phyloP scores from a whole-genome alignment of 306 rosid species.

The Quercus aquifolioides region DNA sequence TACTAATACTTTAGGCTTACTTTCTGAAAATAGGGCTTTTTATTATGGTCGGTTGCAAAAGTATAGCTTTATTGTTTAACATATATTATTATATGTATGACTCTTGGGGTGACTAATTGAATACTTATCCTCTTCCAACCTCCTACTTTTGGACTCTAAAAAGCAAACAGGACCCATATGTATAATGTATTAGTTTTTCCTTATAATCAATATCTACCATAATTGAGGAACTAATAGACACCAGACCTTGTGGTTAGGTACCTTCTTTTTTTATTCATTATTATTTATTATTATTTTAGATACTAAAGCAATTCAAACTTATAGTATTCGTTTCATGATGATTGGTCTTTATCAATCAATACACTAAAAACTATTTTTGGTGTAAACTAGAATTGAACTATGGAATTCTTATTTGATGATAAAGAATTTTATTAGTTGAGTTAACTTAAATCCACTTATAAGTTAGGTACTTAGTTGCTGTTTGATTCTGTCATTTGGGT shows the following conservation, averaged over 20 bases:
- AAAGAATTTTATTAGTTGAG: too few relatives aligned
- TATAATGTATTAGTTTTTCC: neutral
- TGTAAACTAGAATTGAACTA: too few relatives aligned
- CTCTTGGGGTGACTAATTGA: neutral
- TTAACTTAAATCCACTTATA: too few relatives aligned
- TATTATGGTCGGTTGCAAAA: neutral
- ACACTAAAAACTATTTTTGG: too few relatives aligned
- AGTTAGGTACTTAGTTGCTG: too few relatives aligned
- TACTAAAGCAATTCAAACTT: too few relatives aligned
- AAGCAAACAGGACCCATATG: neutral
- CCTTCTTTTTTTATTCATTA: too few relatives aligned
- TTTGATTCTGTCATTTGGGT: too few relatives aligned
- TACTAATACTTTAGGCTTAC: neutral
- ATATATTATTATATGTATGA: neutral
- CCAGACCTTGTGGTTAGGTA: too few relatives aligned
- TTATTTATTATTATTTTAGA: too few relatives aligned
- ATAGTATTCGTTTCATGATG: too few relatives aligned
- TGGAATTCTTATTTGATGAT: too few relatives aligned
- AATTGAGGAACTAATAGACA: neutral
- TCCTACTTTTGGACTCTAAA: neutral
- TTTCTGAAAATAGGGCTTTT: neutral
- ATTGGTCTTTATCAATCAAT: accelerated
- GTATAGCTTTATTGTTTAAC: neutral
- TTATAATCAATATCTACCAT: neutral
- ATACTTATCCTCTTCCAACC: neutral